phyloP scores from a whole-genome alignment of 208 protist genomes.

The Crithidia fasciculata region DNA sequence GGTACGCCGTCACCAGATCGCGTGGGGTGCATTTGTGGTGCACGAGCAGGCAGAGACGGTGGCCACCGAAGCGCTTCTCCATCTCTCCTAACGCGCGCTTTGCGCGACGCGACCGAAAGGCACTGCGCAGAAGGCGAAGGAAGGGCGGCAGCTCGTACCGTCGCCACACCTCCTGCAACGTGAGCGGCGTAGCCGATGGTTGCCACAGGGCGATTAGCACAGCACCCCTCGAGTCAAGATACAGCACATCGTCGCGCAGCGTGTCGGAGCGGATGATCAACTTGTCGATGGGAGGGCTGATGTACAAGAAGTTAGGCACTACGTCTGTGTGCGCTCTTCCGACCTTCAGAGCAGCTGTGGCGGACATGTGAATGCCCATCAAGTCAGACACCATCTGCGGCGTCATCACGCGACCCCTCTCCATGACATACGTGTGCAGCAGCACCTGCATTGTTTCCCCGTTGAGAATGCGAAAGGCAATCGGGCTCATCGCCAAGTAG shows the following conservation, averaged over 20 bases:
- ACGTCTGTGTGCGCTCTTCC: slow-evolving; percentile 16
- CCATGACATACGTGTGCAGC: slow-evolving; percentile 47
- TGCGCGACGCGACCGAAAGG: slow-evolving; percentile 3
- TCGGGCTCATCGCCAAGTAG: slow-evolving; percentile 63
- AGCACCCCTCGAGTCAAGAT: slow-evolving; percentile 41
- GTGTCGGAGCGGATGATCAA: slow-evolving; percentile 54
- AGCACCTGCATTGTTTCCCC: slow-evolving; percentile 66
- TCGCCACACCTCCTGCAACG: slow-evolving; percentile 48
- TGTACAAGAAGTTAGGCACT: slow-evolving; percentile 49
- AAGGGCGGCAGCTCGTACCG: slow-evolving; percentile 48
- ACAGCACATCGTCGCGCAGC: slow-evolving; percentile 70
- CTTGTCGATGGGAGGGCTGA: slow-evolving; percentile 69
- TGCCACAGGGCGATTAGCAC: slow-evolving; percentile 80
- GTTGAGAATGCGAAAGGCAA: slow-evolving; percentile 81
- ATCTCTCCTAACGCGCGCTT: neutral
- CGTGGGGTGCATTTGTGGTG: slow-evolving; percentile 56
- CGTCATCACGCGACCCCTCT: slow-evolving; percentile 33
- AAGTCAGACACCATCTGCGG: slow-evolving; percentile 61
- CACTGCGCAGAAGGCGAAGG: slow-evolving; percentile 15
- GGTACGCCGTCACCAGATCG: slow-evolving; percentile 70
- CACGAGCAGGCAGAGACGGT: slow-evolving; percentile 66
- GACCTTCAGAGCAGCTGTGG: slow-evolving; percentile 23
- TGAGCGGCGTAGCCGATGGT: slow-evolving; percentile 38
- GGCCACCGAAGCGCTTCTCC: slow-evolving; percentile 31
- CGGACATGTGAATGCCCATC: slow-evolving; percentile 63